Conservation (phyloP, 331 rosid genomes). For the Malus hybrid region DNA sequence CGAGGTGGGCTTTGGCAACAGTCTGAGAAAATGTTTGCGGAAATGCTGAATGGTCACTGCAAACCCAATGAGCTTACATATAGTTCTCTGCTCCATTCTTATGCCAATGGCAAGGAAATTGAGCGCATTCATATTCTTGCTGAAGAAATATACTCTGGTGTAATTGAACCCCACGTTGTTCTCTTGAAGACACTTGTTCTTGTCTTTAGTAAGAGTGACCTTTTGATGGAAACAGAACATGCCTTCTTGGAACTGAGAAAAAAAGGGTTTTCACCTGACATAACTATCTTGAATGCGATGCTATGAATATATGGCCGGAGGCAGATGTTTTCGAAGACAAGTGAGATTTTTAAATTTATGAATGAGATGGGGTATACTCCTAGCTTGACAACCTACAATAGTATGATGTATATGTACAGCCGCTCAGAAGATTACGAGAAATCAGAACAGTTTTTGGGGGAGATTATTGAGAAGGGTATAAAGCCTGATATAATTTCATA, state of each 20-base stretch:
- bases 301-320: constrained; percentile 73
- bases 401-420: constrained; percentile 75
- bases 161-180: constrained; percentile 51
- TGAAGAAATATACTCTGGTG: constrained; percentile 61
- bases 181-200: constrained; percentile 83
- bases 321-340: constrained; percentile 60
- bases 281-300: constrained; percentile 73
- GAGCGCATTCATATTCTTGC: constrained; percentile 55
- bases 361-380: constrained; percentile 64
- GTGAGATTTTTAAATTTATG: constrained; percentile 60
- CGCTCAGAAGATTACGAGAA: constrained; percentile 61
- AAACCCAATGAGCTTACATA: constrained; percentile 72
- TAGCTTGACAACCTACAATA: constrained; percentile 77
- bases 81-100: constrained; percentile 75
- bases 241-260: constrained; percentile 59
- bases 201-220: constrained; percentile 67
- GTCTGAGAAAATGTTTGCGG: constrained; percentile 65
- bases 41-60: constrained; percentile 63
- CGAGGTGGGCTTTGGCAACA: constrained; percentile 86
- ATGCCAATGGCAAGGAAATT: constrained; percentile 70
- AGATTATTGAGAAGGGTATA: constrained; percentile 53
- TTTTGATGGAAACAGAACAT: constrained; percentile 56
- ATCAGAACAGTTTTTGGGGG: constrained; percentile 58
- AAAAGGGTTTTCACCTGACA: constrained; percentile 57
- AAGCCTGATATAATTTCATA: constrained; percentile 68